Percentiles rank a stretch among this genome's conserved stretches.
These are phyloP conservation scores for Citeromyces siamensis DNA, from an alignment of 1,139 yeast genomes.

Conservation along the genomic window DNA sequence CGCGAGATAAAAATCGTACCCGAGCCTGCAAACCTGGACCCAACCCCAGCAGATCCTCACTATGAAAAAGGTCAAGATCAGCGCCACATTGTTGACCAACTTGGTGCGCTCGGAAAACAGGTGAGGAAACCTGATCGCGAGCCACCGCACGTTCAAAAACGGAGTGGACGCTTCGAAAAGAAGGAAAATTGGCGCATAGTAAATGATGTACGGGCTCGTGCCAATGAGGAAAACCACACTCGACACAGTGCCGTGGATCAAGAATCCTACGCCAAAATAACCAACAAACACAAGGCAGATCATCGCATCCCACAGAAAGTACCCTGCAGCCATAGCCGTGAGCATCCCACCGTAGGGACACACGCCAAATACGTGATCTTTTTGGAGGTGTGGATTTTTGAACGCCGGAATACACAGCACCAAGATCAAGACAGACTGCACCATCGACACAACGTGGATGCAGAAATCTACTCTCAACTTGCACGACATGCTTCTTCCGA, in stretches of 20 bases:
- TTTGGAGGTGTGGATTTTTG: constrained; percentile 34
- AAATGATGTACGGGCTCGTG: constrained; percentile 48
- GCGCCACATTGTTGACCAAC: constrained; percentile 54
- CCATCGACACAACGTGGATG: constrained; percentile 80
- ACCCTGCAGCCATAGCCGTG: constrained; percentile 63
- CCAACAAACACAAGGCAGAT: constrained; percentile 50
- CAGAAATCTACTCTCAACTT: constrained; percentile 62
- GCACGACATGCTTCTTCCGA: constrained; percentile 32
- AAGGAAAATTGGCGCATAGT: constrained; percentile 77
- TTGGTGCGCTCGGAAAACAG: constrained; percentile 36
- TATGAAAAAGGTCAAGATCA: constrained; percentile 60
- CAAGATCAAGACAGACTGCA: constrained; percentile 59
- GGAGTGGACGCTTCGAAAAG: constrained; percentile 90
- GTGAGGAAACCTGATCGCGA: constrained; percentile 61
- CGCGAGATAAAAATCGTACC: constrained; percentile 35
- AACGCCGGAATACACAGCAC: constrained; percentile 45
- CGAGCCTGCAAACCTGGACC: constrained; percentile 47
- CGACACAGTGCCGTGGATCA: constrained; percentile 80
- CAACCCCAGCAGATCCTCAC: constrained; percentile 86
- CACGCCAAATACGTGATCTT: constrained; percentile 48
- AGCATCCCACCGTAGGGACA: constrained; percentile 70
- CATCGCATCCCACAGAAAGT: constrained; percentile 83
- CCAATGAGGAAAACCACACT: constrained; percentile 58
- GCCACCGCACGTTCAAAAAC: constrained; percentile 86
- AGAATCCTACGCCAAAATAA: constrained; percentile 72